phyloP scores from a whole-genome alignment of 192 early-diverging fungal species.

The Coemansia aciculifera region DNA sequence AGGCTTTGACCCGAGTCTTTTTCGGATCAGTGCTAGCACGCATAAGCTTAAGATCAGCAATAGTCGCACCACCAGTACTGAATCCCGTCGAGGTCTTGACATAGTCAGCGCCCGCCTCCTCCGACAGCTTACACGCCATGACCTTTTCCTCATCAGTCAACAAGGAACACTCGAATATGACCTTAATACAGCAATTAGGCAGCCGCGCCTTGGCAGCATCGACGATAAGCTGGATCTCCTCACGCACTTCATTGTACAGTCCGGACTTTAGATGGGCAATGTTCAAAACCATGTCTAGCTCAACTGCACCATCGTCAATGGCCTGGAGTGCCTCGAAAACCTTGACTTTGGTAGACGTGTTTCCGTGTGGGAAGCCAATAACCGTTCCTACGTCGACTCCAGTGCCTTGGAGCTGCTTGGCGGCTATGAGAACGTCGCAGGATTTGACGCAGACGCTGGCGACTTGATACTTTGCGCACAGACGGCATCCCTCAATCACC shows the following conservation, averaged over 20 bases:
- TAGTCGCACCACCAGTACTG: constrained; percentile 54
- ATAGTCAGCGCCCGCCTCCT: constrained; percentile 60
- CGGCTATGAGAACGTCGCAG: constrained; percentile 60
- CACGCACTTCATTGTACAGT: constrained; percentile 37
- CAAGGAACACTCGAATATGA: constrained; percentile 64
- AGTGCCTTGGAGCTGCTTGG: constrained; percentile 37
- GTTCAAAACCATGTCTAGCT: constrained; percentile 64
- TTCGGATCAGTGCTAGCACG: constrained; percentile 38
- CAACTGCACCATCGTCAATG: constrained; percentile 59
- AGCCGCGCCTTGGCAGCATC: constrained; percentile 45
- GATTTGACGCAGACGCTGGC: constrained; percentile 64
- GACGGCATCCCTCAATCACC: constrained; percentile 56
- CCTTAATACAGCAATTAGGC: constrained; percentile 56
- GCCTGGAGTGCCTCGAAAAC: constrained; percentile 58
- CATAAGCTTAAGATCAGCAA: constrained; percentile 59
- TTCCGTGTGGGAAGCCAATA: constrained; percentile 64
- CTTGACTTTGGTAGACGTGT: constrained; percentile 55
- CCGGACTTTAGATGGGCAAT: constrained; percentile 58
- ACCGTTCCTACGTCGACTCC: constrained; percentile 62
- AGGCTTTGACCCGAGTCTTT: constrained; percentile 60
- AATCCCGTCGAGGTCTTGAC: constrained; percentile 68
- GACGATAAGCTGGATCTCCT: constrained; percentile 50
- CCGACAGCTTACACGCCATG: constrained; percentile 41
- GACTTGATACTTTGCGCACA: constrained; percentile 55
- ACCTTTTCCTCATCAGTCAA: constrained; percentile 59